Conservation (phyloP, 805 yeast species). For the Yarrowia hollandica region DNA sequence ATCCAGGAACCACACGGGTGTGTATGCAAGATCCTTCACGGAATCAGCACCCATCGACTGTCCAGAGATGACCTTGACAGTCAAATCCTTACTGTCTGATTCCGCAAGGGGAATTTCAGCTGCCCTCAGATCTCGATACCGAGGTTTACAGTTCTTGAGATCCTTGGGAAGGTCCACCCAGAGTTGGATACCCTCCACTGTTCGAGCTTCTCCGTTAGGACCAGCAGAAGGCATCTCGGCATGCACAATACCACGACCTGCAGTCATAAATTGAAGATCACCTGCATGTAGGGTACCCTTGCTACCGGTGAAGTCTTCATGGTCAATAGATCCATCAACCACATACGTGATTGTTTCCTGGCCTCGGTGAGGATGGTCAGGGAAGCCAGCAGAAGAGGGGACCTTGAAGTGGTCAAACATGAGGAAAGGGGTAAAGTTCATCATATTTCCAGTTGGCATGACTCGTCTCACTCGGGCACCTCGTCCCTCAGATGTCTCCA, state of each 20-base stretch:
- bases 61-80: constrained; percentile 75
- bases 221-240: constrained; percentile 74
- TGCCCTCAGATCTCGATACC: constrained; percentile 71
- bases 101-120: constrained; percentile 68
- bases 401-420: constrained; percentile 76
- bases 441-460: constrained; percentile 63
- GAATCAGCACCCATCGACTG: constrained; percentile 74
- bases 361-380: constrained; percentile 82
- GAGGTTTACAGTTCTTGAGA: constrained; percentile 62
- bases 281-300: constrained; percentile 74
- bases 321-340: constrained; percentile 65
- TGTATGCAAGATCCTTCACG: constrained; percentile 71
- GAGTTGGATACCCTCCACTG: constrained; percentile 64
- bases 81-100: constrained; percentile 59
- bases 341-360: constrained; percentile 73
- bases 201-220: constrained; percentile 46
- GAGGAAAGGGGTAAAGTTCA: constrained; percentile 77
- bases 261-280: constrained; percentile 89
- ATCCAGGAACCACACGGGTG: constrained; percentile 75
- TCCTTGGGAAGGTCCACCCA: constrained; percentile 81
- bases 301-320: constrained; percentile 82
- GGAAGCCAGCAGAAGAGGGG: constrained; percentile 65
- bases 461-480: constrained; percentile 85
- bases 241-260: constrained; percentile 83
- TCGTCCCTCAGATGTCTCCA: constrained; percentile 77